Evolutionary conservation across 768 basidiomycete species (phyloP), one percentile per base, ranked within the genome.

Genomic region (Russula foetens): DNA sequence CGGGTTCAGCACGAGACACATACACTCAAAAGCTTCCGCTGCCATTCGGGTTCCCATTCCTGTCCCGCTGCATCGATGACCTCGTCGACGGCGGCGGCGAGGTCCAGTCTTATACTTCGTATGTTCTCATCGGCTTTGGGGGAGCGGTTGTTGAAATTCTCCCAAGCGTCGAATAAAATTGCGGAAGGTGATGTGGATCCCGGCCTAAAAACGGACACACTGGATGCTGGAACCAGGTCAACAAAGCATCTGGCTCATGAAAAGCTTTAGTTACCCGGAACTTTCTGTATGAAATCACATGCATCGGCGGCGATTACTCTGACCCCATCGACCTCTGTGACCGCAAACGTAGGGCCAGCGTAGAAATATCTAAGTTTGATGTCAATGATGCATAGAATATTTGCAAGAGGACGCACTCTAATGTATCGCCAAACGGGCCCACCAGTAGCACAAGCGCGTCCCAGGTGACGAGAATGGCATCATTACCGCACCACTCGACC

Each of bases 401-500:
- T n/a, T 39, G 21, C 33, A 5, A 46, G n/a, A 15, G 21, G 45
- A 73, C 90, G 65, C 71, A 95, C 94, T 83, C 82, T 24, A 98
- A 75, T 0, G 83, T 85, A 67, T 95, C 91, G 2, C 93, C 93
- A 58, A 84, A 89, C 15, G 97, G 97, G 6, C 96, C 94, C n/a
- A 97, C 91, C 31, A 99, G 77, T 3, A 93, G 75, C 0, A 85
- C 88, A 31, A 86, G 73, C 21, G 80, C 75, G 45, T 84, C 82
- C 92, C 93, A 98, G 21, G 86, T 86, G 19, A 97, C 79, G 3
- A 93, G 77, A 47, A 98, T 88, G 0, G 94, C 92, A 72, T 99
- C 95, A 69, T 93, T 92, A 1, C 95, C 95, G 71, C 94, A 98
- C 97, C 97, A 99, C 68, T 88, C 89, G 0, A 93, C 85, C 65